Base-by-base conservation (phyloP, 148 eudicot species). In the Chenopodium berlandieri region DNA sequence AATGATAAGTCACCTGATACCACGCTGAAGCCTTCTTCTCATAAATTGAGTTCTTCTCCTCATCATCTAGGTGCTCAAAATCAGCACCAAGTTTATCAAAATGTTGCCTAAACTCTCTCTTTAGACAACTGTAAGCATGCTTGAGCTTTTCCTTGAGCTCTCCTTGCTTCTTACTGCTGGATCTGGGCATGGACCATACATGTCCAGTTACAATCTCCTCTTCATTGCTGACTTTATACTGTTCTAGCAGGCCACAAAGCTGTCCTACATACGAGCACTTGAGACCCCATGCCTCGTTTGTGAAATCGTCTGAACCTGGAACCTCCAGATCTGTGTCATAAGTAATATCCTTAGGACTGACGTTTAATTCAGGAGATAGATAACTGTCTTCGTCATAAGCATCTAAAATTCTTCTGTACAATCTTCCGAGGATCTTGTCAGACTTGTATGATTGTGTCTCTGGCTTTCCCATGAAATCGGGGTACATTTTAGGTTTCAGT, bases 21-120 rank as follows among this genome's bases (percentile, higher is more conserved):
- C 99, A 95, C 0, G 99, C 99, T 0, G 97, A 95, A 5, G 99
- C 99, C 88, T 94, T 95, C 77, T 75, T 84, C 75, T 95, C 99
- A 62, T 91, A 95, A 62, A 85, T 13, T 1, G 8, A 48, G 66
- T 88, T 92, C 84, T 85, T 95, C 80, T 95, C 93, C 37, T 91
- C 91, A 19, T 82, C 88, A 3, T 86, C 54, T 2, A 87, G 86
- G 7, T 78, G 52, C 46, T 86, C 90, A 66, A 84, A 75, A 46
- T 88, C 86, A 0, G 89, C 54, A 30, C 81, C 88, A 60, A 93
- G 75, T 19, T 31, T 75, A 71, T 95, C 97, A 67, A 95, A 95
- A 27, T 85, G 80, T 69, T 88, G 91, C 82, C 98, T 86, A 75
- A 91, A 94, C 50, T 95, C 97, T 82, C 89, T 91, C 86, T 86